Conservation (phyloP, 306 rosid genomes). For the Fagus crenata region DNA sequence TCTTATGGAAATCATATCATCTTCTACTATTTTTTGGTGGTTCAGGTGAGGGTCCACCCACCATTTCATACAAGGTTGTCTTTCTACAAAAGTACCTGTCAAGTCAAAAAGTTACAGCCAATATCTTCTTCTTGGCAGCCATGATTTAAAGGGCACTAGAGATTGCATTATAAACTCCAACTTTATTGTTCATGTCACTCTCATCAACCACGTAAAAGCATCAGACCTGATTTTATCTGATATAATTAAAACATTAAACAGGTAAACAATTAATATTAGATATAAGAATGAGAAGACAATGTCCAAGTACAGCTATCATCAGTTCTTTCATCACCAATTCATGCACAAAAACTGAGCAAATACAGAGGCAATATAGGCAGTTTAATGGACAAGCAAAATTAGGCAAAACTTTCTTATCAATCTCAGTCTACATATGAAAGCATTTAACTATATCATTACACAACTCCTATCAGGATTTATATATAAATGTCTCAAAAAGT, state of each 20-base stretch:
- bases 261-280: neutral
- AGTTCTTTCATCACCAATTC: neutral
- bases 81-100: neutral
- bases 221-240: no score
- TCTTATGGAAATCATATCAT: constrained; percentile 30
- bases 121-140: neutral
- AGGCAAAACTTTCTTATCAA: neutral
- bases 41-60: constrained; percentile 35
- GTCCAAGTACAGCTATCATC: neutral
- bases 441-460: neutral
- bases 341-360: neutral
- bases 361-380: neutral
- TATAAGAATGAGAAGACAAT: no score
- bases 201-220: neutral
- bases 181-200: neutral
- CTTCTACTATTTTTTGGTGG: neutral
- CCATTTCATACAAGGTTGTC: constrained; percentile 34
- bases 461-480: neutral
- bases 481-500: neutral
- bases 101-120: neutral
- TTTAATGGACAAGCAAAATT: neutral
- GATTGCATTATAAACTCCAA: neutral
- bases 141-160: constrained; percentile 6
- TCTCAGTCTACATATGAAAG: neutral
- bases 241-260: no score